Base-by-base conservation (phyloP, 1,284 basidiomycete species). In the Malassezia sp. region DNA sequence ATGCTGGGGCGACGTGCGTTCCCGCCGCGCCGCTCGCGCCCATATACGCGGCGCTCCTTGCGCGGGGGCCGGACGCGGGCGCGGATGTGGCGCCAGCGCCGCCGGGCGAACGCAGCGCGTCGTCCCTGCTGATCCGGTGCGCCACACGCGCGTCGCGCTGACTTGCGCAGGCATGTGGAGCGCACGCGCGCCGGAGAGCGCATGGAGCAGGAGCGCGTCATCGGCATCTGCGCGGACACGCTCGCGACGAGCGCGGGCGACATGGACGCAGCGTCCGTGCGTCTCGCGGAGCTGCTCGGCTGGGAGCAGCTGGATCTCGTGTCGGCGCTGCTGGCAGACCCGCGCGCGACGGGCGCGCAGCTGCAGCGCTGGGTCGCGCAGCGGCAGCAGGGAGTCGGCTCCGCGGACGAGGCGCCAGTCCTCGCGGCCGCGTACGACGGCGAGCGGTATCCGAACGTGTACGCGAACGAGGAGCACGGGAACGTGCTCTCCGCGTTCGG, bases 221-320 rank as follows among this genome's bases (percentile, higher is more conserved):
- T 38, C 5, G 24, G 35, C 5, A 24, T 21, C 14, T 32, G 29
- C 24, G 10, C 23, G 9, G 35, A 38, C 17, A 28, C 32, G 14
- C 29, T 49, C 14, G 21, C 29, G 9, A 14, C 31, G 6, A n/a
- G 14, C 20, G 32, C 23, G 5, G 27, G 18, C 8, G 34, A 35
- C 23, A 54, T 44, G 2, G 84, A 88, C 35, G 78, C 78, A n/a
- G 80, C 90, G 24, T 85, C 85, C 21, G 77, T 74, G 26, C 81
- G 85, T 55, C 71, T 93, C 2, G 80, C 78, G 2, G 88, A 93
- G 54, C 73, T 84, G n/a, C 72, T 91, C 38, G 90, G 90, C 0
- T 87, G 83, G 61, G 85, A 91, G 53, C 78, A 84, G 23, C 78
- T 89, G 27, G 85, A 86, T 12, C 53, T 64, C 20, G 58, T 68